Percentiles rank a stretch among this genome's conserved stretches.
Conservation (phyloP, 495 filamentous ascomycete species). For the Corynascus novoguineensis region DNA sequence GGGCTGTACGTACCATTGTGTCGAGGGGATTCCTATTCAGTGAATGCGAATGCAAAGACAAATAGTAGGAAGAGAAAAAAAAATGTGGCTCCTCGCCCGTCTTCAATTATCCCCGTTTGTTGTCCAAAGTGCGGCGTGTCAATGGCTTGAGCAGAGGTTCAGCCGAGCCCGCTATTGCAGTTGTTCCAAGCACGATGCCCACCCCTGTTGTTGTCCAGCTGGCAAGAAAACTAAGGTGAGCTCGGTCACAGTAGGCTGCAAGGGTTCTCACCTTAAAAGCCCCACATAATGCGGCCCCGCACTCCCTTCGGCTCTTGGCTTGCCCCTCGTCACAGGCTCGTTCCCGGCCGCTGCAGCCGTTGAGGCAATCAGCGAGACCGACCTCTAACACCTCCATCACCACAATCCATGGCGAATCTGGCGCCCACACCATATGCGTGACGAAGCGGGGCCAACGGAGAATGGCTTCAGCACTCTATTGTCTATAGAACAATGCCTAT, state of each 20-base stretch:
- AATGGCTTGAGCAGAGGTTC: neutral
- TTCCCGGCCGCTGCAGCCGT: neutral
- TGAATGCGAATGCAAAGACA: neutral
- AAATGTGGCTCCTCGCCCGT: neutral
- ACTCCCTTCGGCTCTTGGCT: neutral
- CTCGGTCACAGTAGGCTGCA: neutral
- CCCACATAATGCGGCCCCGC: conserved; percentile 1
- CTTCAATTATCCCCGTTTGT: neutral
- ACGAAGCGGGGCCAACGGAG: neutral
- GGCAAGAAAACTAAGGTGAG: conserved; percentile 30
- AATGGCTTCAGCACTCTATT: conserved; percentile 7
- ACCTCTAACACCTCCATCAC: conserved; percentile 9
- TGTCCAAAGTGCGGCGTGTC: neutral
- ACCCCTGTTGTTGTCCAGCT: conserved; percentile 31
- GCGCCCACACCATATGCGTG: neutral
- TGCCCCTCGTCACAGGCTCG: conserved; percentile 14
- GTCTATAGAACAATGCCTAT: conserved; percentile 10
- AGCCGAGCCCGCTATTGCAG: neutral
- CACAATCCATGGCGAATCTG: conserved; percentile 1
- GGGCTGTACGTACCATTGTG: conserved; percentile 19
- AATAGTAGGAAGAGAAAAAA: neutral
- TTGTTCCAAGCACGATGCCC: neutral
- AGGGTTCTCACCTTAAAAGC: neutral
- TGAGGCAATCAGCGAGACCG: neutral
- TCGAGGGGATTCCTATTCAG: neutral